A percentile compares a stretch with the other conserved stretches of the same genome.
These are phyloP conservation scores for Davidsoniella virescens DNA, from an alignment of 2,329 filamentous ascomycete species.

Conservation along the genomic window DNA sequence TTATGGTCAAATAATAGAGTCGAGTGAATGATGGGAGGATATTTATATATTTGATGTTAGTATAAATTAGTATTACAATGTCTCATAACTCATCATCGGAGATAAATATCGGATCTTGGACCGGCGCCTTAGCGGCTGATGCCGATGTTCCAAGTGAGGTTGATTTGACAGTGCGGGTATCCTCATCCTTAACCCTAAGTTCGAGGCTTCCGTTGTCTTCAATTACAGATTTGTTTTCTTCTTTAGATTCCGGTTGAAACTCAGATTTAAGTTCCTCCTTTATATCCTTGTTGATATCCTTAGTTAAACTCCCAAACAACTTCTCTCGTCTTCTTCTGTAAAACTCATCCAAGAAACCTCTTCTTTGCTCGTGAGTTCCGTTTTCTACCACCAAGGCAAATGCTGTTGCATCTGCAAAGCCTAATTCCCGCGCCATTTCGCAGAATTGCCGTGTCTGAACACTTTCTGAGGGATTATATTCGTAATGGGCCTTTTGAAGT, in stretches of 20 bases:
- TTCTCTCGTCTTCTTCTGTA: conserved; percentile 51
- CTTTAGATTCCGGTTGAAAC: background rate
- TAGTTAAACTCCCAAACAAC: conserved; percentile 19
- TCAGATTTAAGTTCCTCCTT: conserved; percentile 1
- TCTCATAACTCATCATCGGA: conserved; percentile 23
- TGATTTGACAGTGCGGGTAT: conserved; percentile 1
- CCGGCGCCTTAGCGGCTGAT: background rate
- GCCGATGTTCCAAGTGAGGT: background rate
- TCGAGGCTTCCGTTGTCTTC: background rate
- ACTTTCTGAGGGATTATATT: conserved; percentile 56
- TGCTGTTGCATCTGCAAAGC: conserved; percentile 58
- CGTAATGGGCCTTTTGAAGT: conserved; percentile 15
- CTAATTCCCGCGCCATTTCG: conserved; percentile 68
- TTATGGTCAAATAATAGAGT: conserved; percentile 31
- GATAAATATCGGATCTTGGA: conserved; percentile 21
- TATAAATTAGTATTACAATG: background rate
- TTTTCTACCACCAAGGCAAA: conserved; percentile 84
- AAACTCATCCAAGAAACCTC: conserved; percentile 64
- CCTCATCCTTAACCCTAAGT: conserved; percentile 13
- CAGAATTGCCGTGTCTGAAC: conserved; percentile 76
- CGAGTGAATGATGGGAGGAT: too few species aligned
- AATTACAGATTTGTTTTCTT: background rate
- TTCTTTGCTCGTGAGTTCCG: conserved; percentile 71
- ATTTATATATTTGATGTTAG: too few species aligned
- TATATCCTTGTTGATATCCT: conserved; percentile 8